Base-by-base conservation (phyloP, 1,284 basidiomycete species). In the Mycosarcoma maydis region DNA sequence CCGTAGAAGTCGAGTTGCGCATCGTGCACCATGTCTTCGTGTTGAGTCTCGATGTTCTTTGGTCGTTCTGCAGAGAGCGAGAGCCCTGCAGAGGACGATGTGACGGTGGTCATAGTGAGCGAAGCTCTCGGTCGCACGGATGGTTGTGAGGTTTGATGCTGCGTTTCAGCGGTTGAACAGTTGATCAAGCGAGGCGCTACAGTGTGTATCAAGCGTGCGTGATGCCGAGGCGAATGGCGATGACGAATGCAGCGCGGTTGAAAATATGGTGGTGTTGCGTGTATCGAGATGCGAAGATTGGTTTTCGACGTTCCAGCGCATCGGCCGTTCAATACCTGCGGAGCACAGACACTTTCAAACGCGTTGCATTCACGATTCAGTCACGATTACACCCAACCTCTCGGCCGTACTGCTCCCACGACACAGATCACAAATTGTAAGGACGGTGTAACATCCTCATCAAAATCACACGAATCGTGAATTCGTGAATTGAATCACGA, bases 1-100 rank as follows among this genome's bases (percentile, higher is more conserved):
- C 94, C 94, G 79, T 97, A 97, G 85, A 95, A 98, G 83, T 98
- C 95, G 41, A 98, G 86, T 82, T 98, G 95, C 22, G 95, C 94
- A 82, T 98, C 95, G 83, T 98, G 95, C 14, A 81, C 75, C 69
- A 78, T 80, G 42, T 81, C 80, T 53, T 81, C 78, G 54, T 81
- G 80, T 34, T 71, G 72, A 2, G 80, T 81, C 37, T 81, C 80
- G 47, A 81, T 73, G 47, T 66, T 72, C 52, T 76, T 76, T 14
- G 75, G 57, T 22, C 58, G 58, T 50, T 71, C 68, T 24, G 68
- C 57, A 29, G 67, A 70, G 44, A 70, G 60, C 52, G 67, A 55
- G 4, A 70, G 56, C 29, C 56, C 56, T 17, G 60, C 48, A 9
- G 60, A 65, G 24, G 56, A 47, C 17, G 59, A 44, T 14, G 66